Evolutionary conservation across 768 basidiomycete species (phyloP), one percentile per base, ranked within the genome.

Genomic region (Roridomyces roridus): DNA sequence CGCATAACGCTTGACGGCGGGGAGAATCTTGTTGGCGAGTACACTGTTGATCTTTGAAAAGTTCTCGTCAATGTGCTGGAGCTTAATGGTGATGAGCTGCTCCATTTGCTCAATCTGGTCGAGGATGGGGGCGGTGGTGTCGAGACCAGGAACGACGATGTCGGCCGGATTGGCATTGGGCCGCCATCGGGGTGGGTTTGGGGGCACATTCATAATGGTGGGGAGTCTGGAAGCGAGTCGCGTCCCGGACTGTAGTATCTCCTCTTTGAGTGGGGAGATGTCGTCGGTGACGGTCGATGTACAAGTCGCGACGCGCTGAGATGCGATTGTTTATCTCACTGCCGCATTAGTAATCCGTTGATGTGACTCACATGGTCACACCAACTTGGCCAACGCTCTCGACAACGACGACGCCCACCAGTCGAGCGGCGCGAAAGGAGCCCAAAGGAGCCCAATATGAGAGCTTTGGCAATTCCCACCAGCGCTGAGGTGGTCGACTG

Each of bases 41-140:
- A 92, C 74, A 66, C 92, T 84, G 67, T 98, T 94, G 57, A 96
- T 91, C 67, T 83, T 89, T 0, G 94, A 88, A 68, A 98, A 95
- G 69, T 94, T 94, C 52, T 92, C 92, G 69, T 98, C 96, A 65
- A 96, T 89, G 69, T 94, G 88, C 91, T 93, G 95, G 11, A 98
- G 79, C 63, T 94, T 89, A 48, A 95, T 81, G 9, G 96, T 95
- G 59, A 96, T 96, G 66, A 96, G 80, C 69, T 97, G 96, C 72
- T 98, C 96, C 55, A 97, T 93, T 72, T 96, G 92, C 67, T 96
- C 94, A 50, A 94, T 89, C 75, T 97, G 95, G 66, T 89, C 93
- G 56, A 82, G 82, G 23, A 86, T 76, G 20, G 89, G 79, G 21
- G 89, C 88, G 10, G 75, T 78, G 1, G 81, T 83, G 65, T 94